Evolutionary conservation across 495 filamentous ascomycete species (phyloP), one percentile per base, ranked within the genome.

Genomic region (Xylaria grammica): DNA sequence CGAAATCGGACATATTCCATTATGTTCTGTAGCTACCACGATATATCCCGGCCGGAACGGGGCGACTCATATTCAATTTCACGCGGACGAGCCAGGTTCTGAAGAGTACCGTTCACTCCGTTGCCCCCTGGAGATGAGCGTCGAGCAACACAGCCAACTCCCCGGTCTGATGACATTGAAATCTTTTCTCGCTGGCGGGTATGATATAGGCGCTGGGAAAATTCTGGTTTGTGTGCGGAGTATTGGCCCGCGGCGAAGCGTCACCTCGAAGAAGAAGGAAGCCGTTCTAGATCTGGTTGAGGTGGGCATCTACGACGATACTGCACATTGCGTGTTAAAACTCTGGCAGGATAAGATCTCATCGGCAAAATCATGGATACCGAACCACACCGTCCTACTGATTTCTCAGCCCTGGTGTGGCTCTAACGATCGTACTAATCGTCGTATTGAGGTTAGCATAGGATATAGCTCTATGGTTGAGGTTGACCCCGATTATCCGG

Each of bases 231-330:
- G 84, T 58, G 84, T 87, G 13, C 82, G 84, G 68, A 83, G 82
- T 63, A 74, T 87, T 57, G 85, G 84, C 0, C 76, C 77, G 11
- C 78, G 76, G 60, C 84, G 83, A 72, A 76, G 70, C 72, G 77
- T 87, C 52, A 78, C 75, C 2, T 79, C 77, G 46, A 85, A 84
- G 63, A 81, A 82, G 57, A 75, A 69, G 1, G 73, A 71, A 29
- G 60, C 60, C 4, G 64, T 69, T 4, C 68, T 76, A 0, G 76
- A 85, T 44, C 74, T 84, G 36, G 73, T 84, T 27, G 83, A 85
- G 52, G 72, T 90, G 10, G 69, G 75, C 19, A 69, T 90, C 11
- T 86, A 87, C 62, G 88, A 91, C 67, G 82, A 90, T 64, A 89
- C 85, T 2, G 77, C 73, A 4, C 79, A 82, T 55, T 81, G 81